These are phyloP conservation scores for Phytophthora sp. DNA, from an alignment of 352 stramenopile species.

Conservation along the genomic window DNA sequence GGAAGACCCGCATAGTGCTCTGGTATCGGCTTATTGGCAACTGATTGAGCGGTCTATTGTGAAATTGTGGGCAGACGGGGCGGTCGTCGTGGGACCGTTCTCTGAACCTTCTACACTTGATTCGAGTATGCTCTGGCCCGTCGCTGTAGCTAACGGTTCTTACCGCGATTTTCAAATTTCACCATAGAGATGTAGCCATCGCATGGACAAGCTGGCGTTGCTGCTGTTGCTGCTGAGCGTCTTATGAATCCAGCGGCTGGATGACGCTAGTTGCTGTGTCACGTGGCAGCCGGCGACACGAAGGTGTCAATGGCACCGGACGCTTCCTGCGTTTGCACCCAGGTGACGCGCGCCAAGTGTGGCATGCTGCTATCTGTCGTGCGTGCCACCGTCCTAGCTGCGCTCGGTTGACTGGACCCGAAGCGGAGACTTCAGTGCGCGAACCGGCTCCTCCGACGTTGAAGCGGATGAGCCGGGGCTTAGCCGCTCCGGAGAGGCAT, in stretches of 20 bases:
- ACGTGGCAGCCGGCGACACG: background rate
- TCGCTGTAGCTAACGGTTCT: background rate
- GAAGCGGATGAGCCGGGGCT: slow-evolving; percentile 13
- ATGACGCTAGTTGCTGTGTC: background rate
- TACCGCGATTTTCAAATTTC: too few species aligned
- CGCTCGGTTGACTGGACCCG: background rate
- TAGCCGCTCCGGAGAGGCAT: too few species aligned
- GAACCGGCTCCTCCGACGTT: slow-evolving; percentile 22
- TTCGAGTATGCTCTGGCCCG: slow-evolving; percentile 6
- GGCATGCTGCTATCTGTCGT: background rate
- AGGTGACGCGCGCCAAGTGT: background rate
- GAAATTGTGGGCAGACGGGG: background rate
- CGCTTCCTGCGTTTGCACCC: slow-evolving; percentile 6
- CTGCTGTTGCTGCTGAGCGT: background rate
- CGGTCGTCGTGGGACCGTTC: slow-evolving; percentile 15
- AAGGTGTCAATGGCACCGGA: slow-evolving; percentile 2
- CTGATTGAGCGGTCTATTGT: background rate
- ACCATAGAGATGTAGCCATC: slow-evolving; percentile 28
- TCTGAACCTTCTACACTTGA: slow-evolving; percentile 10
- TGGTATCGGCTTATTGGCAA: too few species aligned
- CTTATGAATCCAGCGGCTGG: background rate
- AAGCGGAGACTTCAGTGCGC: slow-evolving; percentile 16
- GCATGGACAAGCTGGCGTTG: background rate
- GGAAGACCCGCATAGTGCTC: slow-evolving; percentile 36
- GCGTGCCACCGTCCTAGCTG: background rate